These are phyloP conservation scores for Chaetomium sp. DNA, from an alignment of 2,329 filamentous ascomycete species.

Conservation along the genomic window DNA sequence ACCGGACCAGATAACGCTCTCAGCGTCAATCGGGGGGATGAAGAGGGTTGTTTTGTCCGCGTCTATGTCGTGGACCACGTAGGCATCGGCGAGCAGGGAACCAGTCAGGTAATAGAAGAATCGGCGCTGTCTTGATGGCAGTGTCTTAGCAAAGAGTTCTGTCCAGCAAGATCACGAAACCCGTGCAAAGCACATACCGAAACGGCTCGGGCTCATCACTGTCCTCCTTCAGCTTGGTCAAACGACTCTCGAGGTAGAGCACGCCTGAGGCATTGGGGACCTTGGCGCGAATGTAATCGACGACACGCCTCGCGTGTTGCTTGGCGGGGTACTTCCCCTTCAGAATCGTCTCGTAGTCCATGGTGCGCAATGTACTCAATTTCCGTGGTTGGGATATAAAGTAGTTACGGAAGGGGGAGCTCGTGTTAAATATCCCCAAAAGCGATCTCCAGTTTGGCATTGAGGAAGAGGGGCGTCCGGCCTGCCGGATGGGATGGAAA, in stretches of 20 bases:
- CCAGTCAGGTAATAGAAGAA: slow-evolving; percentile 95
- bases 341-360: slow-evolving; percentile 45
- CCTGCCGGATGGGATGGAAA: neutral
- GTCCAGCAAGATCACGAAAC: neutral
- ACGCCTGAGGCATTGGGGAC: slow-evolving; percentile 61
- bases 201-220: slow-evolving; percentile 79
- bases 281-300: slow-evolving; percentile 64
- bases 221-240: slow-evolving; percentile 77
- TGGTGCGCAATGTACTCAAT: slow-evolving; percentile 6
- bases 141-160: neutral
- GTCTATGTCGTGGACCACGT: slow-evolving; percentile 72
- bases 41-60: slow-evolving; percentile 73
- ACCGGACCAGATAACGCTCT: slow-evolving; percentile 88
- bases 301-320: slow-evolving; percentile 76
- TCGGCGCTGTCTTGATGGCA: slow-evolving; percentile 64
- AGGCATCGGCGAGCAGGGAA: slow-evolving; percentile 71
- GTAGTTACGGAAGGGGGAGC: neutral
- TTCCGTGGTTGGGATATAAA: neutral
- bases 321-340: slow-evolving; percentile 74
- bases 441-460: slow-evolving; percentile 4
- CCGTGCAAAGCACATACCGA: slow-evolving; percentile 43
- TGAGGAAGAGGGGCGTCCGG: neutral
- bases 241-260: slow-evolving; percentile 82
- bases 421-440: neutral
- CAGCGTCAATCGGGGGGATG: slow-evolving; percentile 82